Evolutionary conservation across 371 early-diverging fungal species (phyloP).

Genomic region (Mucor mucedo): DNA sequence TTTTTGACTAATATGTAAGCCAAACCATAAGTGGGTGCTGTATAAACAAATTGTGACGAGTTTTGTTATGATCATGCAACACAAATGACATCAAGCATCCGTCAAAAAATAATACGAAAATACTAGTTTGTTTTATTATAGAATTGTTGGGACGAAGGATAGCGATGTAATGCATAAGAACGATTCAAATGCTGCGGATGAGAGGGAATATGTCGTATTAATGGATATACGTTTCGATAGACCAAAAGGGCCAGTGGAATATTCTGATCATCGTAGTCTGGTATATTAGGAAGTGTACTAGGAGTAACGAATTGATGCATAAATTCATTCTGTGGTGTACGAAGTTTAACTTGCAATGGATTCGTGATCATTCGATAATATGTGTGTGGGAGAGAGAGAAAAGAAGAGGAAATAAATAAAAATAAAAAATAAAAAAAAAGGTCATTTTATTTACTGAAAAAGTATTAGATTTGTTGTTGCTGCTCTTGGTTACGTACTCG

Average conservation of each 20-base stretch:
- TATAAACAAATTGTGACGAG: no score
- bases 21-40: no score
- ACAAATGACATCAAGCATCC: no score
- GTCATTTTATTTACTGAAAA: neutral
- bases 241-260: slow-evolving; percentile 11
- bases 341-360: slow-evolving; percentile 1
- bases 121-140: no score
- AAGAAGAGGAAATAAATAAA: neutral
- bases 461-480: neutral
- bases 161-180: no score
- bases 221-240: neutral
- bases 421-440: neutral
- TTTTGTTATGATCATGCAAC: no score
- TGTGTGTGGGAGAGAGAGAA: neutral
- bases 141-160: no score
- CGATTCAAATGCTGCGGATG: no score
- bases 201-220: no score
- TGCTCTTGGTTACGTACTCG: slow-evolving; percentile 1
- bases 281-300: slow-evolving; percentile 1
- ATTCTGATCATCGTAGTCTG: slow-evolving; percentile 6
- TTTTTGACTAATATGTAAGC: no score
- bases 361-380: neutral
- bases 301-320: slow-evolving; percentile 10
- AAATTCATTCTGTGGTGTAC: neutral
- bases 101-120: no score